Evolutionary conservation across 305 asterid species (phyloP).

Genomic region (Fraxinus latifolia): DNA sequence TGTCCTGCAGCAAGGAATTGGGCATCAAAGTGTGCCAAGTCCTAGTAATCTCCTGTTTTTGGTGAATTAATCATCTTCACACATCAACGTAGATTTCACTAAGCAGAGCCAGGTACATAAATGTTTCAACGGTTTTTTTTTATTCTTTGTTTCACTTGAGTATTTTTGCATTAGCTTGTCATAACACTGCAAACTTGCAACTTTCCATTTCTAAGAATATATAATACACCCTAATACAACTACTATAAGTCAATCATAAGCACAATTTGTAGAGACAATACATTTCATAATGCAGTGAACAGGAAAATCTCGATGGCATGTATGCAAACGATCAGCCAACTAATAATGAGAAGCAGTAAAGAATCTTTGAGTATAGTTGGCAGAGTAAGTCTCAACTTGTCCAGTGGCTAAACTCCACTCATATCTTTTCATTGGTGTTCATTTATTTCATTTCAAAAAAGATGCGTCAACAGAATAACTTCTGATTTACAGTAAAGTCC

Average conservation of each 20-base stretch:
- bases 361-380: neutral
- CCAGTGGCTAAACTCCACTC: neutral
- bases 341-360: neutral
- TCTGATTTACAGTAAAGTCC: neutral
- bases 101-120: neutral
- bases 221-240: neutral
- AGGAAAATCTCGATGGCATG: neutral
- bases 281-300: neutral
- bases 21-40: neutral
- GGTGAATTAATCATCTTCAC: neutral
- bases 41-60: neutral
- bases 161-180: neutral
- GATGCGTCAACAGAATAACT: neutral
- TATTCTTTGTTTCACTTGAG: neutral
- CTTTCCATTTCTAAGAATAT: neutral
- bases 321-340: neutral
- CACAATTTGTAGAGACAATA: neutral
- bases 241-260: neutral
- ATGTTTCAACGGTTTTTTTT: neutral
- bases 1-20: neutral
- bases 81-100: neutral
- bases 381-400: neutral
- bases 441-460: neutral
- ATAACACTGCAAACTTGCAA: neutral
- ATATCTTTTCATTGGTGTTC: neutral